Conservation (phyloP, 192 early-diverging fungal species). For the Backusella sp. region DNA sequence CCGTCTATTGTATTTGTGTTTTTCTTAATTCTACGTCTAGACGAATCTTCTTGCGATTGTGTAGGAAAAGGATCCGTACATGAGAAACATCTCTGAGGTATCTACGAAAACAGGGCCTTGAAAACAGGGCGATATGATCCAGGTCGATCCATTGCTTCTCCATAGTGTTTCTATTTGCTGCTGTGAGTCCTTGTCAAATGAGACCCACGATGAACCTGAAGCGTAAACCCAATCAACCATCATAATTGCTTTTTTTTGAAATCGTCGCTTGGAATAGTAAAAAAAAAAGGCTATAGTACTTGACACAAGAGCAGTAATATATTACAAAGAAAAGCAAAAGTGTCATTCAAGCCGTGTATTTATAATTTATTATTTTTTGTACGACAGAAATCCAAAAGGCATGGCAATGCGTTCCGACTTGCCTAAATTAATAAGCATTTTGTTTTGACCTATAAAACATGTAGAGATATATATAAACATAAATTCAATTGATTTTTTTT, state of each 20-base stretch:
- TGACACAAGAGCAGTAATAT: neutral
- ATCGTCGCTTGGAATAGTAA: neutral
- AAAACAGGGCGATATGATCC: constrained; percentile 1
- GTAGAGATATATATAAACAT: neutral
- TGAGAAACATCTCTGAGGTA: constrained; percentile 2
- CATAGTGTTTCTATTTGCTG: constrained; percentile 12
- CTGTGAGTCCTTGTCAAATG: constrained; percentile 15
- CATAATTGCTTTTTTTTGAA: neutral
- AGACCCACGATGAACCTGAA: constrained; percentile 13
- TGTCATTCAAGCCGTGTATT: neutral
- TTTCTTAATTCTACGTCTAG: neutral
- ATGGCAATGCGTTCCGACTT: neutral
- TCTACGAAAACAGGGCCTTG: constrained; percentile 1
- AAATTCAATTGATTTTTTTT: neutral
- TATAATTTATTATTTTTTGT: constrained; percentile 8
- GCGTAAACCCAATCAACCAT: constrained; percentile 15
- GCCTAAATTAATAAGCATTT: constrained; percentile 1
- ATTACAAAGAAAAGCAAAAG: neutral
- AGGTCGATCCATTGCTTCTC: neutral
- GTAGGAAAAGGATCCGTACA: neutral
- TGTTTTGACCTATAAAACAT: neutral
- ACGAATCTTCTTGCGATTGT: neutral
- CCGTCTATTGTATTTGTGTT: neutral
- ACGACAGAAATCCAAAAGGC: neutral
- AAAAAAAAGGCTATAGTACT: neutral